phyloP scores from a whole-genome alignment of 768 basidiomycete species.

The Naematelia encephala region DNA sequence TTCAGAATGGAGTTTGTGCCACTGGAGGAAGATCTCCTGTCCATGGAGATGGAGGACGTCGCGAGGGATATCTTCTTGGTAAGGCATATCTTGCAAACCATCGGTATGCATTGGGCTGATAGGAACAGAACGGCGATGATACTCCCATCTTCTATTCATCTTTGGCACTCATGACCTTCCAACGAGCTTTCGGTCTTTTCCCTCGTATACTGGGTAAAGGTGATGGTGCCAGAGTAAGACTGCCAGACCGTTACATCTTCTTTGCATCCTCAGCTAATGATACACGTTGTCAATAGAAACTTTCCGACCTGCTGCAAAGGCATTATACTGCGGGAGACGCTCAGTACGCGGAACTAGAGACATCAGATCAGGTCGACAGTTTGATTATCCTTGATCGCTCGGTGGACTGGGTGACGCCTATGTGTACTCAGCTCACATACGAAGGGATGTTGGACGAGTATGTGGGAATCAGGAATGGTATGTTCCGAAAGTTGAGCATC shows the following conservation, averaged over 20 bases:
- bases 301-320: constrained; percentile 68
- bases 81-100: constrained; percentile 48
- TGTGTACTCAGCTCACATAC: constrained; percentile 93
- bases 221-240: constrained; percentile 58
- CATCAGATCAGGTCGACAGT: constrained; percentile 62
- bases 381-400: constrained; percentile 85
- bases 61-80: constrained; percentile 92
- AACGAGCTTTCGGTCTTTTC: constrained; percentile 80
- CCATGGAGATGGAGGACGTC: constrained; percentile 77
- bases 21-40: constrained; percentile 85
- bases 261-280: background rate
- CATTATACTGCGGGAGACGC: constrained; percentile 45
- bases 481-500: too few relatives aligned
- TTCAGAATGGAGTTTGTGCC: constrained; percentile 94
- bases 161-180: constrained; percentile 75
- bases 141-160: constrained; percentile 83
- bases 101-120: background rate
- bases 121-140: constrained; percentile 82
- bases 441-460: constrained; percentile 93
- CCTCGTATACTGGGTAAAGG: constrained; percentile 93
- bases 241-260: background rate
- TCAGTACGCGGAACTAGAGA: constrained; percentile 38
- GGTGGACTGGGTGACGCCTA: constrained; percentile 90
- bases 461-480: constrained; percentile 83
- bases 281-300: constrained; percentile 56